These are phyloP conservation scores for Cucurbita ficifolia DNA, from an alignment of 306 rosid species.

Conservation along the genomic window DNA sequence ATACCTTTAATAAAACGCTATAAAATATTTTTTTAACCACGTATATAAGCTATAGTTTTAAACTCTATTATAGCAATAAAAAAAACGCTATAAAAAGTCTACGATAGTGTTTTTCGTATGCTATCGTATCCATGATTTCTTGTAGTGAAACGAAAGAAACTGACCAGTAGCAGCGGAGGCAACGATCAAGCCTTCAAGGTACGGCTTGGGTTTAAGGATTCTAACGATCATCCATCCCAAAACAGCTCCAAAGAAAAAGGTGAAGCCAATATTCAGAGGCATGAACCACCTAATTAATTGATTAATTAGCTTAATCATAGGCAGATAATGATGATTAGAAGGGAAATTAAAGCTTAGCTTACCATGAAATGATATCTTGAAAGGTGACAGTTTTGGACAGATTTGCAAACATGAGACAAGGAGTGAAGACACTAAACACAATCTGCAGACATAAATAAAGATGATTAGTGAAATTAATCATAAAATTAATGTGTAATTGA, in stretches of 20 bases:
- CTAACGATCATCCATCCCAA: constrained; percentile 71
- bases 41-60: no score
- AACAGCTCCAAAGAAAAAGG: constrained; percentile 63
- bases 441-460: constrained; percentile 29
- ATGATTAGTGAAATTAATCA: no score
- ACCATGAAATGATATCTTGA: constrained; percentile 78
- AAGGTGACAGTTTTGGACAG: constrained; percentile 61
- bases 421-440: constrained; percentile 67
- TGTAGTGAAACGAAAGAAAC: neutral
- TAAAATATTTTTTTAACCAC: no score
- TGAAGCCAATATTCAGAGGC: constrained; percentile 62
- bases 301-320: no score
- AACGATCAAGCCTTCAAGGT: constrained; percentile 63
- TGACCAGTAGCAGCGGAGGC: constrained; percentile 68
- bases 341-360: neutral
- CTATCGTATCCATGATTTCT: no score
- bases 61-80: no score
- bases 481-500: no score
- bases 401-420: constrained; percentile 58
- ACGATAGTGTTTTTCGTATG: no score
- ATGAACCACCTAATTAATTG: constrained; percentile 71
- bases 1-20: no score
- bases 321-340: no score
- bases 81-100: no score
- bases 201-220: constrained; percentile 54